Base-by-base conservation (phyloP, 805 yeast genomes). In the Kockiozyma suomiensis region DNA sequence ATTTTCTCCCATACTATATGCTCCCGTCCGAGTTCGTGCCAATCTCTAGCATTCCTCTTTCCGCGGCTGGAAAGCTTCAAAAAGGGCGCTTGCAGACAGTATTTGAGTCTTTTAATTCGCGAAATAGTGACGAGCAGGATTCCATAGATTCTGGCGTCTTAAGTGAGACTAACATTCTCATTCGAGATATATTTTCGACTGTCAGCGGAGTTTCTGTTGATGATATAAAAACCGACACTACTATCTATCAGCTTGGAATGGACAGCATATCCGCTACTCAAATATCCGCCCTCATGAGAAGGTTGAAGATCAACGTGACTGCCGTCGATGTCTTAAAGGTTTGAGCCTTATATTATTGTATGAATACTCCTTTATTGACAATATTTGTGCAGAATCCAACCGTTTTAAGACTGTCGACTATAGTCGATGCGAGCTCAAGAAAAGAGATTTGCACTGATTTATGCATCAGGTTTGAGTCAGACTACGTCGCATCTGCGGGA, bases 251-350 rank as follows among this genome's bases (percentile, higher is more conserved):
- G 10, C 58, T 67, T 10, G 70, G 70, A 13, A 53, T 68, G 52
- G 70, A 68, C 48, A 66, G 69, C 23, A 59, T 68, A 10, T 58
- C 66, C 12, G 68, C 67, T 4, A 57, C 60, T n/a, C 60, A 54
- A 35, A 42, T 62, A 7, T 37, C 66, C 4, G 33, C 62, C 1
- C 28, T n/a, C 15, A 35, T 63, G 35, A 21, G 46, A 5, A 19
- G 49, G 15, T 4, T 13, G 5, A 50, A 50, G 15, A 12, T 57
- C 19, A 15, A 33, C 10, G 54, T 58, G n/a, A 35, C 62, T 1
- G 61, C 65, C 1, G 23, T 56, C 5, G 66, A 62, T 38, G 41
- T 62, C 19, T 23, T 61, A 35, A 54, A 50, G 51, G 62, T 56
- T 43, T 6, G 48, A 19, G 23, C 19, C 17, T 19, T 33, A 1